phyloP scores from a whole-genome alignment of 805 yeast species.

The Candida nanaspora region DNA sequence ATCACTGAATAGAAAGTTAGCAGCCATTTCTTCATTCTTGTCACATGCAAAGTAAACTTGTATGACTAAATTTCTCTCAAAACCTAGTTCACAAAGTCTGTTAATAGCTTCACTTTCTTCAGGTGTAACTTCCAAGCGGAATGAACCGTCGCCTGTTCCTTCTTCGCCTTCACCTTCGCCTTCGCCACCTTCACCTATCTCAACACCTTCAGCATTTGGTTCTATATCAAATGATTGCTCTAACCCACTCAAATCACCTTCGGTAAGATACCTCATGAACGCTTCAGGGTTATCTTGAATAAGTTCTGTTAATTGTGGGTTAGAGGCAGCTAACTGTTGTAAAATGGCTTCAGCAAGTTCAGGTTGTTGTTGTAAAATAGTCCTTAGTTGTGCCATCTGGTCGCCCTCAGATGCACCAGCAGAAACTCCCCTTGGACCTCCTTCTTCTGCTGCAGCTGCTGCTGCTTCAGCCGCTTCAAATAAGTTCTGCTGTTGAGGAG shows the following conservation, averaged over 20 bases:
- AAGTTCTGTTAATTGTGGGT: slow-evolving; percentile 78
- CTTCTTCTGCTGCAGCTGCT: slow-evolving; percentile 10
- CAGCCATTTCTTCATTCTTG: slow-evolving; percentile 94
- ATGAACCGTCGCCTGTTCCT: slow-evolving; percentile 31
- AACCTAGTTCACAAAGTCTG: slow-evolving; percentile 88
- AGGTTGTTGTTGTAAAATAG: slow-evolving; percentile 77
- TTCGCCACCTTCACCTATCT: slow-evolving; percentile 29
- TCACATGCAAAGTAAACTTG: slow-evolving; percentile 98
- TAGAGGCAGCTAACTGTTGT: slow-evolving; percentile 70
- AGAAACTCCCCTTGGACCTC: slow-evolving; percentile 22
- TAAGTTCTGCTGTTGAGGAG: slow-evolving; percentile 33
- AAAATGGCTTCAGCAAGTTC: slow-evolving; percentile 79
- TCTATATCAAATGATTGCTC: slow-evolving; percentile 34
- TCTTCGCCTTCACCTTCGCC: slow-evolving; percentile 29
- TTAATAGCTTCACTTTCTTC: slow-evolving; percentile 87
- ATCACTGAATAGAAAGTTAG: slow-evolving; percentile 76
- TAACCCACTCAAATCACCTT: slow-evolving; percentile 51
- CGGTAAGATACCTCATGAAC: slow-evolving; percentile 66
- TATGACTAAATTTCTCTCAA: slow-evolving; percentile 77
- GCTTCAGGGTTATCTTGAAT: slow-evolving; percentile 87
- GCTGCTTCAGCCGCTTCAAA: slow-evolving; percentile 46
- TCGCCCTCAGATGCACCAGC: slow-evolving; percentile 18
- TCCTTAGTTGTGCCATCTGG: slow-evolving; percentile 55
- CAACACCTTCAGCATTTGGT: slow-evolving; percentile 22
- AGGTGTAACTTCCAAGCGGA: slow-evolving; percentile 59